Evolutionary conservation across 306 rosid genomes (phyloP).

Genomic region (Prunus davidiana): DNA sequence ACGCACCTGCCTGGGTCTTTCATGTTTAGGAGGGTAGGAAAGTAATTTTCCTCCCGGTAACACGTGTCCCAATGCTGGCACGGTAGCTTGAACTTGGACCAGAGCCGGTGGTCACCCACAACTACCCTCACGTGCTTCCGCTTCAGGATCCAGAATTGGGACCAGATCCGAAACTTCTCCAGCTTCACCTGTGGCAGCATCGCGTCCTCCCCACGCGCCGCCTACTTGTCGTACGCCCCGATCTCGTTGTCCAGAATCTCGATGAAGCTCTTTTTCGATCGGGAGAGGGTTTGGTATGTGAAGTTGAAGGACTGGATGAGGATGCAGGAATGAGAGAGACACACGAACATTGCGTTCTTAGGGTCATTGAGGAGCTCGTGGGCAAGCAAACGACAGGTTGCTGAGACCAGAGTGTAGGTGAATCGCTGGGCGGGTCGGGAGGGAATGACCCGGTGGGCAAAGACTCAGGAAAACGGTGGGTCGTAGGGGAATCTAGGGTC

Average conservation of each 20-base stretch:
- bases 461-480: constrained; percentile 55
- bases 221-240: constrained; percentile 46
- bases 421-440: constrained; percentile 42
- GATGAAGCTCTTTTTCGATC: constrained; percentile 51
- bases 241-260: constrained; percentile 54
- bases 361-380: constrained; percentile 59
- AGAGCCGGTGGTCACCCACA: constrained; percentile 34
- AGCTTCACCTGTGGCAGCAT: constrained; percentile 61
- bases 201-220: constrained; percentile 55
- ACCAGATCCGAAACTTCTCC: constrained; percentile 62
- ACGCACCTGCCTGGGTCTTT: constrained; percentile 50
- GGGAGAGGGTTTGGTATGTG: constrained; percentile 40
- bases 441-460: constrained; percentile 42
- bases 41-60: constrained; percentile 71
- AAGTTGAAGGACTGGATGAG: constrained; percentile 67
- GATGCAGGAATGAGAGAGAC: constrained; percentile 55
- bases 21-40: constrained; percentile 67
- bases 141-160: constrained; percentile 71
- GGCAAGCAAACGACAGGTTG: constrained; percentile 58
- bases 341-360: constrained; percentile 52
- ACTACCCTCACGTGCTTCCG: constrained; percentile 66
- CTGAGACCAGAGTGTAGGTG: constrained; percentile 47
- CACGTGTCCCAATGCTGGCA: constrained; percentile 50
- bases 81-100: constrained; percentile 56
- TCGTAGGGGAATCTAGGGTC: constrained; percentile 47